phyloP scores from a whole-genome alignment of 306 rosid species.

The Sesbania bispinosa region DNA sequence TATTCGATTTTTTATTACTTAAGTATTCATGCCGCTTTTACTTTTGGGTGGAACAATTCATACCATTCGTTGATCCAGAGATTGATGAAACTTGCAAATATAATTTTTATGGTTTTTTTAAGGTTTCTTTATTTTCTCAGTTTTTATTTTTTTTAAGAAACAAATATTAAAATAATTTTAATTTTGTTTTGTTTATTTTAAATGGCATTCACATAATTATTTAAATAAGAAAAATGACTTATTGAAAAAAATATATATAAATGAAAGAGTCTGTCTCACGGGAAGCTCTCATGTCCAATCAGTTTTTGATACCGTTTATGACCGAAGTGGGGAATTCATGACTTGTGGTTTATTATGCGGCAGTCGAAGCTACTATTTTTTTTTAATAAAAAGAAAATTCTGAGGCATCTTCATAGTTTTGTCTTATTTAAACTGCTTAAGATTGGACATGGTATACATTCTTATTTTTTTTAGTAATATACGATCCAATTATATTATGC shows the following conservation, averaged over 20 bases:
- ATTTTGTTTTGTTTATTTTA: too few relatives aligned
- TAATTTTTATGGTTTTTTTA: not conserved
- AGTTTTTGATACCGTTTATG: not conserved
- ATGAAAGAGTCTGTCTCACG: not conserved
- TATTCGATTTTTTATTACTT: too few relatives aligned
- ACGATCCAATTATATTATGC: not conserved
- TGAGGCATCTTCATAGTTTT: not conserved
- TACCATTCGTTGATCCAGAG: not conserved
- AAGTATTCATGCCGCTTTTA: too few relatives aligned
- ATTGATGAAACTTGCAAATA: too few relatives aligned
- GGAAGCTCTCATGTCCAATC: not conserved
- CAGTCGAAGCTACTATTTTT: not conserved
- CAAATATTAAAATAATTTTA: not conserved
- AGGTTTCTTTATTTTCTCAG: not conserved
- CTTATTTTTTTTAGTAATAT: not conserved
- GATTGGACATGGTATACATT: not conserved
- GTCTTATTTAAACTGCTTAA: not conserved
- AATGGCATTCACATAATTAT: not conserved
- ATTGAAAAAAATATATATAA: too few relatives aligned
- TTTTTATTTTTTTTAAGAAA: not conserved
- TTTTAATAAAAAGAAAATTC: not conserved
- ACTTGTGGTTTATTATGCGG: not conserved
- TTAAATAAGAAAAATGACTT: too few relatives aligned
- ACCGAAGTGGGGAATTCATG: not conserved
- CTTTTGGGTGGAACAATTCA: not conserved